These are phyloP conservation scores for Talaromyces amestolkiae DNA, from an alignment of 2,329 filamentous ascomycete genomes.

Conservation along the genomic window DNA sequence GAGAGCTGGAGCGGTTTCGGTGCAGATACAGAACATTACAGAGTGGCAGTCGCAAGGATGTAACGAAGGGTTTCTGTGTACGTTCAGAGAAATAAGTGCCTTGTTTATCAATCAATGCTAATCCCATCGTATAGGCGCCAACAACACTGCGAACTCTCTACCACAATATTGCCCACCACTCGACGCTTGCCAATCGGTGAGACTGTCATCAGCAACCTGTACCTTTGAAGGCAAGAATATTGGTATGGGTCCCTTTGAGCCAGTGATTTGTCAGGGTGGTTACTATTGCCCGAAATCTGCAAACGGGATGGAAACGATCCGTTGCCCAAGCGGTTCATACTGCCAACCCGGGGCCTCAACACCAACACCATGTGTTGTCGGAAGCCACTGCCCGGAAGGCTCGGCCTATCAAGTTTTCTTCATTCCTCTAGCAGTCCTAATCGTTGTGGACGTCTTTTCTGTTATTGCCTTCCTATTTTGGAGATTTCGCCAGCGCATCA, in stretches of 20 bases:
- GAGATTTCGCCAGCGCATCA: constrained; percentile 7
- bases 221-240: constrained; percentile 11
- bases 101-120: neutral
- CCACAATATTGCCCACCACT: constrained; percentile 15
- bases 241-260: constrained; percentile 14
- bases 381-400: constrained; percentile 9
- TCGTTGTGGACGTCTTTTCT: constrained; percentile 1
- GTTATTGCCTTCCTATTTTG: constrained; percentile 2
- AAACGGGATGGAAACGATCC: neutral
- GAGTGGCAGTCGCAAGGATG: constrained; percentile 12
- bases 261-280: constrained; percentile 12
- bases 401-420: constrained; percentile 13
- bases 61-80: constrained; percentile 11
- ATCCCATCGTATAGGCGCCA: neutral
- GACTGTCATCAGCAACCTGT: constrained; percentile 8
- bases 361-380: constrained; percentile 7
- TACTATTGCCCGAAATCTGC: constrained; percentile 9
- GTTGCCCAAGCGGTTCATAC: constrained; percentile 8
- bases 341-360: constrained; percentile 12
- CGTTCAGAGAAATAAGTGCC: neutral
- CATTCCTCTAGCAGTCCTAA: constrained; percentile 1
- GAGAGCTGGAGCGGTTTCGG: neutral
- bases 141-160: constrained; percentile 14
- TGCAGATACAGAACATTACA: constrained; percentile 14
- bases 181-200: constrained; percentile 7